Conservation (phyloP, 768 basidiomycete species). For the Gautieria morchelliformis region DNA sequence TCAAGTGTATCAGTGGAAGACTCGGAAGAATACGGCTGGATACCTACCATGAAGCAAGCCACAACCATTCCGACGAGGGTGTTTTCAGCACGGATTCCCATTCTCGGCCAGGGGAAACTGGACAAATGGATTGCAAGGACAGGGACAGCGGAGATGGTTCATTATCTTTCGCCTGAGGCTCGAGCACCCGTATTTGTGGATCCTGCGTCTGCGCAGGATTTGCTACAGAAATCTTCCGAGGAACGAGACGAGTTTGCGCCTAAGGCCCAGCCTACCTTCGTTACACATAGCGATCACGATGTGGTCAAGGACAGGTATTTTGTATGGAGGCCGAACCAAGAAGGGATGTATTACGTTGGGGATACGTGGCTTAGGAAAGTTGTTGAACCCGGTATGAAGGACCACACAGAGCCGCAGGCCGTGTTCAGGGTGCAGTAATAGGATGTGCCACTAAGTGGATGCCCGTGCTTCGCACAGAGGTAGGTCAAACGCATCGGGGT, state of each 20-base stretch:
- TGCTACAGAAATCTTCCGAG: not conserved
- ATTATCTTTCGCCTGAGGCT: not conserved
- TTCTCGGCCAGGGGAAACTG: not conserved
- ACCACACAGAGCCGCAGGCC: not conserved
- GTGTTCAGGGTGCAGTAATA: not conserved
- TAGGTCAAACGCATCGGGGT: too few species aligned
- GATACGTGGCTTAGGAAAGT: constrained; percentile 10
- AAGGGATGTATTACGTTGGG: not conserved
- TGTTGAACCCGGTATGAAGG: constrained; percentile 25
- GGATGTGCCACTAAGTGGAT: too few species aligned
- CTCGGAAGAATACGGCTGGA: not conserved
- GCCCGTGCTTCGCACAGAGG: too few species aligned
- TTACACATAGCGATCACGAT: not conserved
- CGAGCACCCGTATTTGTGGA: not conserved
- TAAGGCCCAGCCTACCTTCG: not conserved
- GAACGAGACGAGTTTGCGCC: not conserved
- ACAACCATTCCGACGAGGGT: too few species aligned
- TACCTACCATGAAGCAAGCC: not conserved
- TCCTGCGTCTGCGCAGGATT: not conserved
- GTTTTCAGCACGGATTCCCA: not conserved
- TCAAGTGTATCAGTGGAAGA: too few species aligned
- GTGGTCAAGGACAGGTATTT: not conserved
- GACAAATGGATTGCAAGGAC: not conserved
- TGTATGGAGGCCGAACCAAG: not conserved
- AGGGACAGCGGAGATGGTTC: not conserved